Conservation (phyloP, 805 yeast species). For the Kodamaea kakaduensis region DNA sequence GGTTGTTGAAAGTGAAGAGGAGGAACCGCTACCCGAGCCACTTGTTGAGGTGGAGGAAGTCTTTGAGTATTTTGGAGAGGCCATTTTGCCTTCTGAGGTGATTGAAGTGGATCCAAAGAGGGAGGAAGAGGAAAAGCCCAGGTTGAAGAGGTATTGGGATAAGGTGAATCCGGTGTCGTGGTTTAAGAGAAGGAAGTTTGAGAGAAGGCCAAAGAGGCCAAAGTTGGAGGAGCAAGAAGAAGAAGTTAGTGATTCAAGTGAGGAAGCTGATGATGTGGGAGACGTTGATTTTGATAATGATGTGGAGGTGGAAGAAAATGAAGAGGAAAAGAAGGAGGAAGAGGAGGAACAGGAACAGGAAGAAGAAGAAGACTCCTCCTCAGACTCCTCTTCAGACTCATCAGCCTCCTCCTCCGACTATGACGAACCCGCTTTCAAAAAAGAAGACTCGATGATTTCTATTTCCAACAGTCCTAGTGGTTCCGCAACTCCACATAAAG, state of each 20-base stretch:
- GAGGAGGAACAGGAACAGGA: conserved; percentile 3
- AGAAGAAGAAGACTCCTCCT: conserved; percentile 1
- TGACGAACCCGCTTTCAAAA: too few species aligned
- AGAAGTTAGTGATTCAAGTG: conserved; percentile 1
- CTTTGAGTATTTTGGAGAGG: background rate
- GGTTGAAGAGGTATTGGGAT: conserved; percentile 6
- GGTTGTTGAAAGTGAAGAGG: conserved; percentile 1
- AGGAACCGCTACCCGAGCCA: background rate
- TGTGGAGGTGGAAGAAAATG: background rate
- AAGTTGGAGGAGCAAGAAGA: background rate
- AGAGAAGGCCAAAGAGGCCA: background rate
- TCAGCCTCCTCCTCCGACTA: too few species aligned
- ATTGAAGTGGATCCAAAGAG: conserved; percentile 9
- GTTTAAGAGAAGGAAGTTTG: background rate
- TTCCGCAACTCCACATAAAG: too few species aligned
- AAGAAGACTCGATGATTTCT: too few species aligned
- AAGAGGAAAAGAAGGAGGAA: background rate
- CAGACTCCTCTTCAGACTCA: too few species aligned
- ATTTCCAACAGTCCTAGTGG: too few species aligned
- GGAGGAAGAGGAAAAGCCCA: conserved; percentile 4
- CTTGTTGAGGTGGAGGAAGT: background rate
- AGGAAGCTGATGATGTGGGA: conserved; percentile 1
- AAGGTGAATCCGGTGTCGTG: conserved; percentile 7
- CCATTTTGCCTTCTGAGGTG: conserved; percentile 4
- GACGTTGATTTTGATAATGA: background rate